phyloP scores from a whole-genome alignment of 129 eudicot species.

The Ambrosia artemisiifolia region DNA sequence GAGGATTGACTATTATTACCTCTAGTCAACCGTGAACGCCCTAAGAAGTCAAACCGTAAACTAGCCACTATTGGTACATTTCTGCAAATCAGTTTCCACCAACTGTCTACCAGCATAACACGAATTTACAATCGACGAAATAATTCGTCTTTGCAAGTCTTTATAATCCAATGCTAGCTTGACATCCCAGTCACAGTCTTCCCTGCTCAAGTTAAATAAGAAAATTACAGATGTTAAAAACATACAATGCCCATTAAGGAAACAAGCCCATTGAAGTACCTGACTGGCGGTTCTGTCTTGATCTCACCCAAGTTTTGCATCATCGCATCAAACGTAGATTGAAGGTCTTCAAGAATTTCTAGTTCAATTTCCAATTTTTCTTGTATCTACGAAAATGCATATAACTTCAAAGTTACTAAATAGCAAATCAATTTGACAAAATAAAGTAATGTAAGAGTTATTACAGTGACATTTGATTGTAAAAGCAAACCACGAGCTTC shows the following conservation, averaged over 20 bases:
- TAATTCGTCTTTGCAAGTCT: constrained; percentile 49
- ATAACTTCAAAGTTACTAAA: neutral
- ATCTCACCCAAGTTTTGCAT: constrained; percentile 45
- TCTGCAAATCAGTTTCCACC: constrained; percentile 39
- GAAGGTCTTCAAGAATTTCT: constrained; percentile 58
- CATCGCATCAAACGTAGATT: constrained; percentile 59
- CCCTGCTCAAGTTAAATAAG: constrained; percentile 25
- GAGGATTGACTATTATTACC: neutral
- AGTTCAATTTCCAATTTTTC: constrained; percentile 62
- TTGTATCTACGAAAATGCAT: constrained; percentile 37
- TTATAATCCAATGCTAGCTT: constrained; percentile 68
- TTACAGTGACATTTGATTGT: constrained; percentile 45
- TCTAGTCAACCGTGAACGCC: too few relatives aligned
- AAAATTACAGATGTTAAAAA: neutral
- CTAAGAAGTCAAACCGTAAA: neutral
- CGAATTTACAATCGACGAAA: constrained; percentile 57
- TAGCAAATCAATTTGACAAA: neutral
- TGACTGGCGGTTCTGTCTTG: constrained; percentile 38
- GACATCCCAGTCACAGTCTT: constrained; percentile 60
- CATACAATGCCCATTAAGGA: neutral
- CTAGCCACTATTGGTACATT: constrained; percentile 1
- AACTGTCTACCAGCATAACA: constrained; percentile 47
- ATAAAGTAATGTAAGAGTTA: neutral
- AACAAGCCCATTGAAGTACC: constrained; percentile 36
- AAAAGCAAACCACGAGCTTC: constrained; percentile 31